These are phyloP conservation scores for Globisporangium takayamanum DNA, from an alignment of 352 stramenopile genomes.

Conservation along the genomic window DNA sequence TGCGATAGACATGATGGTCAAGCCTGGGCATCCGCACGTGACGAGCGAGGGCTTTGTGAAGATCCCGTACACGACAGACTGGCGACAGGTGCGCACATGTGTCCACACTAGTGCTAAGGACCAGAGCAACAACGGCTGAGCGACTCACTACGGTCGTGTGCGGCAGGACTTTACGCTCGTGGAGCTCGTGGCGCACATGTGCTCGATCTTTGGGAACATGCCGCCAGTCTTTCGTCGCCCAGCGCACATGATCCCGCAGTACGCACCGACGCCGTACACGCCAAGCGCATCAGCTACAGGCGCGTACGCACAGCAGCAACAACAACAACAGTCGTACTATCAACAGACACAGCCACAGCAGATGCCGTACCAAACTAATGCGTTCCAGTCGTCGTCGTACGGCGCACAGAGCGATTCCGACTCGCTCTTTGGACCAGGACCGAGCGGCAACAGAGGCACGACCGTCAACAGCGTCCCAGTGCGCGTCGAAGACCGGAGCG, in stretches of 20 bases:
- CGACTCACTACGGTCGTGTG: slow-evolving; percentile 5
- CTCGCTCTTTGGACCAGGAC: slow-evolving; percentile 34
- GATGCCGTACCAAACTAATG: slow-evolving; percentile 15
- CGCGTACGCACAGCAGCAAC: slow-evolving; percentile 28
- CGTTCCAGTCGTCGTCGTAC: slow-evolving; percentile 15
- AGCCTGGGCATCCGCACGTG: slow-evolving; percentile 79
- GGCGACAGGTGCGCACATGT: slow-evolving; percentile 34
- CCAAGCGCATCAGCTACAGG: slow-evolving; percentile 16
- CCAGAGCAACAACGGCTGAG: not conserved
- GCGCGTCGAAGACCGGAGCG: slow-evolving; percentile 35
- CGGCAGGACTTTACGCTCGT: slow-evolving; percentile 71
- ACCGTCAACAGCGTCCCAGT: not conserved
- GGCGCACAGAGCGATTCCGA: slow-evolving; percentile 15
- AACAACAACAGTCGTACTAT: slow-evolving; percentile 8
- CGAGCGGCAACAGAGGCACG: not conserved
- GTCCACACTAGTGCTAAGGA: not conserved
- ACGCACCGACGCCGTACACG: slow-evolving; percentile 26
- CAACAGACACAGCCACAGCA: slow-evolving; percentile 11
- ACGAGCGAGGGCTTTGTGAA: slow-evolving; percentile 81
- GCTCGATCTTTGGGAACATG: slow-evolving; percentile 87
- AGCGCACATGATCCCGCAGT: slow-evolving; percentile 30
- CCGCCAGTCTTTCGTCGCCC: slow-evolving; percentile 78
- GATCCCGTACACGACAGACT: slow-evolving; percentile 83
- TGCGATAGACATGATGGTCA: slow-evolving; percentile 76
- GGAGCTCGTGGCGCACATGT: slow-evolving; percentile 83